Conservation (phyloP, 768 basidiomycete species). For the Stropharia rugosoannulata region DNA sequence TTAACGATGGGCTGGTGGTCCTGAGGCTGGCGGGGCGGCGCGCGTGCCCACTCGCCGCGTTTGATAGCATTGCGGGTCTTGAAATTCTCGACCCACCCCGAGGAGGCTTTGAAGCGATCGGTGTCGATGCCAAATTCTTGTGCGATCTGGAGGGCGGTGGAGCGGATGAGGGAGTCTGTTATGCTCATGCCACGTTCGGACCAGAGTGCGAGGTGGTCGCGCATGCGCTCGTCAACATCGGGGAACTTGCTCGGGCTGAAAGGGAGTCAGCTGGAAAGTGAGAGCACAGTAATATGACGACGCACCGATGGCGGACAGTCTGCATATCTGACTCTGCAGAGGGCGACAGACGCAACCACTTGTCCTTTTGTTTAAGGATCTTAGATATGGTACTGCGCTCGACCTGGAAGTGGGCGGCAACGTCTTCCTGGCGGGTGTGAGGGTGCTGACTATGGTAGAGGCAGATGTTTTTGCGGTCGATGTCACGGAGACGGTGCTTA, state of each 20-base stretch:
- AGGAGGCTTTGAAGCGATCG: conserved; percentile 77
- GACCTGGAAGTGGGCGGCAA: conserved; percentile 71
- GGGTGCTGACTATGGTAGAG: conserved; percentile 61
- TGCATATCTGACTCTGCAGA: conserved; percentile 55
- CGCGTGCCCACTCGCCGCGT: conserved; percentile 49
- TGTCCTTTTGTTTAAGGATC: conserved; percentile 81
- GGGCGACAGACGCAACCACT: conserved; percentile 64
- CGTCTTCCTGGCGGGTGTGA: conserved; percentile 78
- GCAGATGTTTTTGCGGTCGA: conserved; percentile 77
- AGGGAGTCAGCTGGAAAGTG: conserved; percentile 4
- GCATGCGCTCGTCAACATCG: conserved; percentile 65
- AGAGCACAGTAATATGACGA: neutral
- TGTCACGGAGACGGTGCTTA: conserved; percentile 74
- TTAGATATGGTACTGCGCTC: conserved; percentile 95
- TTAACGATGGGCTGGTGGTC: neutral
- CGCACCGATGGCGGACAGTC: conserved; percentile 70
- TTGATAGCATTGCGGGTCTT: conserved; percentile 79
- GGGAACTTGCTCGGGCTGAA: conserved; percentile 79
- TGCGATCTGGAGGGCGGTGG: conserved; percentile 69
- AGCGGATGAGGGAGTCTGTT: conserved; percentile 63
- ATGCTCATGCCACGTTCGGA: conserved; percentile 45
- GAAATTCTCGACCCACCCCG: conserved; percentile 92
- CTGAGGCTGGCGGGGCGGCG: neutral
- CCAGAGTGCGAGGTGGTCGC: conserved; percentile 58
- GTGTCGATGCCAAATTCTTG: conserved; percentile 42